These are phyloP conservation scores for Calendula officinalis DNA, from an alignment of 129 eudicot species.

Conservation along the genomic window DNA sequence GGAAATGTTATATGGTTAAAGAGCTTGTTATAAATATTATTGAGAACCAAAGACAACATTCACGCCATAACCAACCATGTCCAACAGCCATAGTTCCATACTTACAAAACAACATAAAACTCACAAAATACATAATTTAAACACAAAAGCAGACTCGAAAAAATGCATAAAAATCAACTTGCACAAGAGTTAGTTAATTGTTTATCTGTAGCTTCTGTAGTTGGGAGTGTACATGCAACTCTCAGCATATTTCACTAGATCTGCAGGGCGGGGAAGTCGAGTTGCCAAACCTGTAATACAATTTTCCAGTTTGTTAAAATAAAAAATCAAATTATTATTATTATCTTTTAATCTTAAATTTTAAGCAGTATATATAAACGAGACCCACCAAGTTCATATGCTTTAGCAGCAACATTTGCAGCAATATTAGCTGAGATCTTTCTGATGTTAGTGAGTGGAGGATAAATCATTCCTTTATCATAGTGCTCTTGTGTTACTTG, in stretches of 20 bases:
- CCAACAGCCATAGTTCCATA: neutral
- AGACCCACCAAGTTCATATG: constrained; percentile 78
- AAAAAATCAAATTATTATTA: neutral
- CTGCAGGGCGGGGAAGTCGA: constrained; percentile 70
- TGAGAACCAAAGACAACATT: constrained; percentile 5
- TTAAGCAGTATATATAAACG: neutral
- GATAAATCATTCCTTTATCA: constrained; percentile 85
- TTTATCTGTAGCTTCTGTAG: constrained; percentile 64
- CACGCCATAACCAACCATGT: constrained; percentile 4
- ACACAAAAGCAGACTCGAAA: neutral
- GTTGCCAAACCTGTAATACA: constrained; percentile 74
- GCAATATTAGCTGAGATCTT: constrained; percentile 86
- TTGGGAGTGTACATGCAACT: constrained; percentile 86
- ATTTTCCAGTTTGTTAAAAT: neutral
- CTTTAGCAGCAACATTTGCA: constrained; percentile 88
- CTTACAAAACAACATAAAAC: constrained; percentile 20
- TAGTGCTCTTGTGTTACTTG: constrained; percentile 88
- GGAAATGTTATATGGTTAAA: neutral
- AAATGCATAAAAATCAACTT: constrained; percentile 7
- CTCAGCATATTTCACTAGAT: constrained; percentile 76
- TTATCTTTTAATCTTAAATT: neutral
- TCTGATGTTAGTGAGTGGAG: constrained; percentile 78
- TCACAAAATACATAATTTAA: constrained; percentile 23
- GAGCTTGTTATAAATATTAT: neutral
- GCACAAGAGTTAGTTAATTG: neutral